Base-by-base conservation (phyloP, 2,329 filamentous ascomycete genomes). In the Pezicula radicicola region DNA sequence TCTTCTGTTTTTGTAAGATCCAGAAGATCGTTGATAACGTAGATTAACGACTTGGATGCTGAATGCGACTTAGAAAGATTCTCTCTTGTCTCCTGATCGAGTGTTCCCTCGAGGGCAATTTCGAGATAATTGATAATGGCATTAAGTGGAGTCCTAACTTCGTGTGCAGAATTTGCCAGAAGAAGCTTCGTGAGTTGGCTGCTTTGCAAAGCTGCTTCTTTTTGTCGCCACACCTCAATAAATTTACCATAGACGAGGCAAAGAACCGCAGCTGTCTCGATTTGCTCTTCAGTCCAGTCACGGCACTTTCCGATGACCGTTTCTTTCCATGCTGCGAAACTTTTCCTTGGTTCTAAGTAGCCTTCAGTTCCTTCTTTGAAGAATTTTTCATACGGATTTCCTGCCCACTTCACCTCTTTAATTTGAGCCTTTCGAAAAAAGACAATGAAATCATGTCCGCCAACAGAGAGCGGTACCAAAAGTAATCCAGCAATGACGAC, bases 71-170 rank as follows among this genome's bases (percentile, higher is more conserved):
- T 87, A 1, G 87, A 80, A 6, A 96, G 73, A 54, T 94, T 95
- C 5, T 96, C 91, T 18, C 92, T 78, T 0, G 89, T 96, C 64
- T 96, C 91, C 15, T 82, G 74, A 57, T 96, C 91, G 3, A 96
- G 73, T 0, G 77, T 73, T 0, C 91, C 90, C 70, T 96, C 91
- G 1, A 96, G 72, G 0, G 91, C 91, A 57, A 96, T 96, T 61
- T 96, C 91, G 1, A 96, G 79, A 60, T 95, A 96, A 61, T 96
- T 96, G 69, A 96, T 95, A 63, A 96, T 96, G 15, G 91, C 91
- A 63, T 96, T 96, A 2, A 96, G 72, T 0, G 91, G 91, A 0
- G 91, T 96, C 46, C 92, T 85, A 8, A 96, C 90, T 72, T 96
- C 91, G 58, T 96, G 92, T 0, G 91, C 91, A 0, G 91, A 95